Conservation (phyloP, 305 asterid genomes). For the Coffea humblotiana region DNA sequence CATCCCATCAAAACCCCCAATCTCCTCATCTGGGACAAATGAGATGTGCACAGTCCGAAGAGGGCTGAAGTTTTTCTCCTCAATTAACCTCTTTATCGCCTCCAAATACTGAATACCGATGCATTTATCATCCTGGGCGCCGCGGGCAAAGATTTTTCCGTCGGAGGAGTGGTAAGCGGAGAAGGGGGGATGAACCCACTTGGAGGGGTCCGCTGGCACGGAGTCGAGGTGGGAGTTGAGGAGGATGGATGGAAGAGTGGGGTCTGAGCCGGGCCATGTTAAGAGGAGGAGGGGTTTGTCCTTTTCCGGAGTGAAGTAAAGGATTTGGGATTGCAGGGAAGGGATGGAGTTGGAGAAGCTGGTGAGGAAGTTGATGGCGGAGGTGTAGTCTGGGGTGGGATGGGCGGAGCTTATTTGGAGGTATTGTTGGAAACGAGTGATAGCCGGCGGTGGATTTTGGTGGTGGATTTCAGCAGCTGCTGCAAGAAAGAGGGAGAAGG, state of each 20-base stretch:
- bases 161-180: conserved; percentile 53
- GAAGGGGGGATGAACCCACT: conserved; percentile 83
- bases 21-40: conserved; percentile 84
- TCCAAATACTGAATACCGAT: conserved; percentile 79
- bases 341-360: too few species aligned
- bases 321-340: too few species aligned
- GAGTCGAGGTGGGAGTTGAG: conserved; percentile 91
- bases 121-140: conserved; percentile 94
- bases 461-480: too few species aligned
- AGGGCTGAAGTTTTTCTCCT: conserved; percentile 32
- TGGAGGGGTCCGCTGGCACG: conserved; percentile 85
- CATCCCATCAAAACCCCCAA: conserved; percentile 93
- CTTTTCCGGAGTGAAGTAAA: conserved; percentile 34
- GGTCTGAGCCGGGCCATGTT: conserved; percentile 72
- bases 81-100: conserved; percentile 54
- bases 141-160: conserved; percentile 86
- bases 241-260: conserved; percentile 67
- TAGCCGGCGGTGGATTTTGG: too few species aligned
- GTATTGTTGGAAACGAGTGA: too few species aligned
- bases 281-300: conserved; percentile 39
- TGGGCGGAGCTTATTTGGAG: too few species aligned
- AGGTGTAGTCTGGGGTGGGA: too few species aligned
- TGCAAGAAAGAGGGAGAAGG: too few species aligned
- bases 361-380: too few species aligned
- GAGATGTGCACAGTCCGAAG: conserved; percentile 60